Evolutionary conservation across 352 stramenopile species (phyloP), one percentile per base, ranked within the genome.

Genomic region (Aphanomyces invadans): DNA sequence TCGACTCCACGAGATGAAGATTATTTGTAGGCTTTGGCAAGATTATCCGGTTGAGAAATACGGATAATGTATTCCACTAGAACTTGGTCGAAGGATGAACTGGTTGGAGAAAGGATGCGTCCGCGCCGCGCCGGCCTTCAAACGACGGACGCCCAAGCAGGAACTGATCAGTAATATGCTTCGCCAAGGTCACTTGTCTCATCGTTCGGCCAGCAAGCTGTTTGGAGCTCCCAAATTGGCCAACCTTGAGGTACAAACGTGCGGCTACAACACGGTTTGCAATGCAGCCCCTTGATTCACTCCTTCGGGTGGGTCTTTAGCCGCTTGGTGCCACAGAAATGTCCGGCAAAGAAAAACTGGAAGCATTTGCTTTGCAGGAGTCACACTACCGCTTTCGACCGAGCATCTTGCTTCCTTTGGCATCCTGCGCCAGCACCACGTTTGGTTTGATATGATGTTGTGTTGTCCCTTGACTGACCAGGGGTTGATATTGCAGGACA

Each of bases 341-440:
- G 21, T 9, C 39, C 15, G 57, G 38, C 11, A 51, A 4, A 15
- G 60, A 25, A 2, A 19, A n/a, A n/a, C 39, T 67, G 3, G 49
- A 67, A 48, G 39, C 28, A 10, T 67, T 67, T 67, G 31, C 60
- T 15, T 45, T 32, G 44, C 25, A 39, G 15, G 48, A 21, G 28
- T 51, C 46, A 2, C 11, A 15, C 28, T 60, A 67, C 32, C 74
- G 85, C 7, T 92, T 90, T 69, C 82, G 85, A 21, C 85, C 85
- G 28, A 93, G 85, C 71, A 48, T 83, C 10, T 52, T 85, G 62
- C 67, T 88, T 10, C 77, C 85, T 26, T 68, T 76, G 23, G 45
- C 60, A 3, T 28, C 45, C 12, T 39, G 48, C 44, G 60, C 42
- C 10, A 67, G 46, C 45, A 12, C 60, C 17, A 44, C 60, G 17